Evolutionary conservation across 495 filamentous ascomycete species (phyloP).

Genomic region (Xylaria flabelliformis): DNA sequence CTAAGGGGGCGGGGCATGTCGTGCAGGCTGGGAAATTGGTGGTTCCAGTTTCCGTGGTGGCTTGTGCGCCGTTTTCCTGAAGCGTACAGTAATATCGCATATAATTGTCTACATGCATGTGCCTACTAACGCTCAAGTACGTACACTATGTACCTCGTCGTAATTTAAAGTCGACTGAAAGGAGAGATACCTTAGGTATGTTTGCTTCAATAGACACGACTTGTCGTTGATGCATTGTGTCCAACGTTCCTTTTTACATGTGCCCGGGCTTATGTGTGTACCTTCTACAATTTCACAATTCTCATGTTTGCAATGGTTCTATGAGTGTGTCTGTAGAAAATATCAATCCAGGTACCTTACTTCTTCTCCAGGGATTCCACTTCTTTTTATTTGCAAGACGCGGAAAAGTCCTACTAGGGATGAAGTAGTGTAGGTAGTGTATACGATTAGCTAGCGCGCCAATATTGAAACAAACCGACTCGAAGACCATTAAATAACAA

Average conservation of each 20-base stretch:
- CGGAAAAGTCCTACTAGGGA: neutral
- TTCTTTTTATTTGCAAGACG: neutral
- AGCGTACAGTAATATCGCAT: conserved; percentile 12
- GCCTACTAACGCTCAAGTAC: too few relatives aligned
- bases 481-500: conserved; percentile 4
- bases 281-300: neutral
- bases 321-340: neutral
- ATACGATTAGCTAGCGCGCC: neutral
- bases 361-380: conserved; percentile 10
- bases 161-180: conserved; percentile 1
- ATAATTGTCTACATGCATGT: neutral
- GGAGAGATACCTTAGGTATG: neutral
- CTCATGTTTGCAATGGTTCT: neutral
- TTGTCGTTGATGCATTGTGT: neutral
- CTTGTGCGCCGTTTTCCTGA: conserved; percentile 16
- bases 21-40: conserved; percentile 47
- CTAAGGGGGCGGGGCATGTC: conserved; percentile 29
- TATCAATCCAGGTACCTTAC: neutral
- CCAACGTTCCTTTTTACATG: neutral
- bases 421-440: too few relatives aligned
- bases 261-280: neutral
- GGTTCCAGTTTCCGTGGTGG: conserved; percentile 33
- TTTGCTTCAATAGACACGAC: too few relatives aligned
- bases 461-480: conserved; percentile 1
- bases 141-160: neutral